phyloP scores from a whole-genome alignment of 2,329 filamentous ascomycete species.

The Metarhizium humberi region DNA sequence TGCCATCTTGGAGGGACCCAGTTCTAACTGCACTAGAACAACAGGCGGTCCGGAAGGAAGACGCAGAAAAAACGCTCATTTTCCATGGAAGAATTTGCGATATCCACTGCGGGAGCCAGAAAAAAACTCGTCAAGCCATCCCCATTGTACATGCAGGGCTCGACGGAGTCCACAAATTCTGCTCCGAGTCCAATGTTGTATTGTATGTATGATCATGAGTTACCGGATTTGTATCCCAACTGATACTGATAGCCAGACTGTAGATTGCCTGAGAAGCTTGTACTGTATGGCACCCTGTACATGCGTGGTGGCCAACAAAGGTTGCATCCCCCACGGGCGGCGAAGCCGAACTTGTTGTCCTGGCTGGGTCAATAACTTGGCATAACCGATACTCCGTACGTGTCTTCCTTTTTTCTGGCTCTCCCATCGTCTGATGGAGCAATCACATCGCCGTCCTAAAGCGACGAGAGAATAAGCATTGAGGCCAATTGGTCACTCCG shows the following conservation, averaged over 20 bases:
- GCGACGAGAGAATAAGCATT: background rate
- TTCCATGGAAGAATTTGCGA: background rate
- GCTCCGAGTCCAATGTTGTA: background rate
- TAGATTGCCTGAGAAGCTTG: background rate
- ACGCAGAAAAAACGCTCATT: constrained; percentile 6
- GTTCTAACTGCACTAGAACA: constrained; percentile 1
- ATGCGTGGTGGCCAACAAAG: no score
- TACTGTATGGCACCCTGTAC: no score
- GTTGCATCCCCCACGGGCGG: background rate
- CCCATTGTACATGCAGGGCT: constrained; percentile 1
- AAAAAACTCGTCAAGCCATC: constrained; percentile 5
- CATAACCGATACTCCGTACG: background rate
- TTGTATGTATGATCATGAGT: no score
- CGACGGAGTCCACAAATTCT: constrained; percentile 1
- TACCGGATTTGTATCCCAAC: background rate
- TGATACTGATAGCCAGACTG: background rate
- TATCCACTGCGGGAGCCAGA: constrained; percentile 7
- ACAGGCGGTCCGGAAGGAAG: background rate
- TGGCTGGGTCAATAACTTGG: background rate
- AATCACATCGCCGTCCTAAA: background rate
- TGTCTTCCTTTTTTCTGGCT: background rate
- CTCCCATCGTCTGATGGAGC: background rate
- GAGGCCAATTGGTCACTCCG: constrained; percentile 1
- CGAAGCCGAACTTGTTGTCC: background rate
- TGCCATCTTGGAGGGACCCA: background rate